These are phyloP conservation scores for Sporothrix pseudoabietina DNA, from an alignment of 2,329 filamentous ascomycete genomes.

Conservation along the genomic window DNA sequence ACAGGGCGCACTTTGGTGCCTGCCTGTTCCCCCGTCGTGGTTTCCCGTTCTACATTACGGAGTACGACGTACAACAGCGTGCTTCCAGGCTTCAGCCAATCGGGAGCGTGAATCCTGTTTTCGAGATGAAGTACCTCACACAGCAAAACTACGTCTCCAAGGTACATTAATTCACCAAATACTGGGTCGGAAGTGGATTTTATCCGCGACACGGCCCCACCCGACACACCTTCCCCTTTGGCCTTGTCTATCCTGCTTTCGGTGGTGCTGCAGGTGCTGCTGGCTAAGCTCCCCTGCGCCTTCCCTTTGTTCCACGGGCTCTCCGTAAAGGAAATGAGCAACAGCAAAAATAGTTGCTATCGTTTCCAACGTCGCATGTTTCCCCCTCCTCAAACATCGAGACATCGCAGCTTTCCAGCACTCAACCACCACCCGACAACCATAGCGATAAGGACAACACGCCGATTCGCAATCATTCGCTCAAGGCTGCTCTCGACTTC, in stretches of 20 bases:
- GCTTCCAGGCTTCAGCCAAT: neutral
- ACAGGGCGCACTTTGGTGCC: neutral
- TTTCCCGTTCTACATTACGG: neutral
- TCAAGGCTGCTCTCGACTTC: conserved; percentile 3
- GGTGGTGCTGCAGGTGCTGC: neutral
- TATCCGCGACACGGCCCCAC: conserved; percentile 20
- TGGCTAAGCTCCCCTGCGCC: conserved; percentile 21
- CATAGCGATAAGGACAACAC: neutral
- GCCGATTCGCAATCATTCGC: neutral
- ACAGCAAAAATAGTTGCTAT: conserved; percentile 3
- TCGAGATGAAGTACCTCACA: neutral
- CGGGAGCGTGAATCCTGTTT: neutral
- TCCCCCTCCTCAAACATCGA: neutral
- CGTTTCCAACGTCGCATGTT: conserved; percentile 17
- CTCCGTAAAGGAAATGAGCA: conserved; percentile 20
- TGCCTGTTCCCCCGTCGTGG: neutral
- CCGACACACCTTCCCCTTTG: conserved; percentile 4
- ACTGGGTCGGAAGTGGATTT: conserved; percentile 22
- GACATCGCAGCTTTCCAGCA: neutral
- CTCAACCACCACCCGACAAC: neutral
- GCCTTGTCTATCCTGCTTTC: neutral
- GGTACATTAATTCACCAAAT: neutral
- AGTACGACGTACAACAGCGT: neutral
- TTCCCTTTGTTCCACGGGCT: conserved; percentile 16
- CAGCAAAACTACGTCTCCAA: neutral